These are phyloP conservation scores for Salisapilia sapeloensis DNA, from an alignment of 352 stramenopile species.

Conservation along the genomic window DNA sequence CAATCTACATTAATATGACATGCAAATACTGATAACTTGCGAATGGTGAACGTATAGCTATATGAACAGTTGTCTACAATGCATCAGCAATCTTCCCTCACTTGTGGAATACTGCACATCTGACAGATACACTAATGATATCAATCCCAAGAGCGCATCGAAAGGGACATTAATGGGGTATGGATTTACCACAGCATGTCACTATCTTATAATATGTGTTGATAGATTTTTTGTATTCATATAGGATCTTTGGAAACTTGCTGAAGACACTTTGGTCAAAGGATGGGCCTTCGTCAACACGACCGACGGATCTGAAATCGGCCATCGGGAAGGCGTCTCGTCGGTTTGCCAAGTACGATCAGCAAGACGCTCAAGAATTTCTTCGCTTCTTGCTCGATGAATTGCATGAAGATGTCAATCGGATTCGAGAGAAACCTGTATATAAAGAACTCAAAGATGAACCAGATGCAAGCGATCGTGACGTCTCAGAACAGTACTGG, in stretches of 20 bases:
- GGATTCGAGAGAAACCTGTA: slow-evolving; percentile 37
- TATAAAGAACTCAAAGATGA: slow-evolving; percentile 67
- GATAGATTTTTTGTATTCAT: not conserved
- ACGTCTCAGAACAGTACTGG: slow-evolving; percentile 78
- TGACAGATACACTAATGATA: slow-evolving; percentile 16
- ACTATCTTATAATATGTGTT: not conserved
- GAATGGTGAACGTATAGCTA: slow-evolving; percentile 18
- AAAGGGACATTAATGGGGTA: slow-evolving; percentile 35
- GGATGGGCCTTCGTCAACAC: slow-evolving; percentile 29
- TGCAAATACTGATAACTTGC: slow-evolving; percentile 1
- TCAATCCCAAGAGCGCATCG: slow-evolving; percentile 37
- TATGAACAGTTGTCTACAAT: slow-evolving; percentile 81
- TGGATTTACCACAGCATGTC: not conserved
- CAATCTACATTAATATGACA: not conserved
- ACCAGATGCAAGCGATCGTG: slow-evolving; percentile 23
- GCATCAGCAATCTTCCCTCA: slow-evolving; percentile 42
- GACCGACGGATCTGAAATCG: slow-evolving; percentile 48
- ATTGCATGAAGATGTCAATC: slow-evolving; percentile 78
- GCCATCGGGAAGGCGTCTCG: slow-evolving; percentile 55
- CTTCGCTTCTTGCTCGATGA: slow-evolving; percentile 77
- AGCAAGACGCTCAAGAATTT: slow-evolving; percentile 85
- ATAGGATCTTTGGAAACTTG: slow-evolving; percentile 49
- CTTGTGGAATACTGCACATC: slow-evolving; percentile 41
- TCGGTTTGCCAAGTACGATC: slow-evolving; percentile 68
- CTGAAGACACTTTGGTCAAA: slow-evolving; percentile 48